phyloP scores from a whole-genome alignment of 306 rosid genomes.

The Clitoria ternatea region DNA sequence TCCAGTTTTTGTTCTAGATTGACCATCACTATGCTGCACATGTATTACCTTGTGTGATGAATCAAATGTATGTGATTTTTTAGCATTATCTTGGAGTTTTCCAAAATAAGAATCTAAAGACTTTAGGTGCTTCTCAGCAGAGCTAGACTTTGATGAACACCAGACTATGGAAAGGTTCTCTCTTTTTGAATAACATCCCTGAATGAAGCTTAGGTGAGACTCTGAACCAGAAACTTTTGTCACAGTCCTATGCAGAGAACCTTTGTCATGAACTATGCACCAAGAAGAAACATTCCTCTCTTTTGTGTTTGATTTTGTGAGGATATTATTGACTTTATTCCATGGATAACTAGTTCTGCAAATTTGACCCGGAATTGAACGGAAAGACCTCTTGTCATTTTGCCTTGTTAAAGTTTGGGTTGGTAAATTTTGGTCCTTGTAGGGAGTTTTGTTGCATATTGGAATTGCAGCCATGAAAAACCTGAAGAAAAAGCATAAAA shows the following conservation, averaged over 20 bases:
- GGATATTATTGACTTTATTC: neutral
- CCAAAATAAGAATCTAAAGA: conserved; percentile 62
- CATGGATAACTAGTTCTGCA: conserved; percentile 10
- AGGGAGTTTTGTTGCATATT: conserved; percentile 36
- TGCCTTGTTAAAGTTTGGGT: conserved; percentile 10
- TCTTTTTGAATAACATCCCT: conserved; percentile 24
- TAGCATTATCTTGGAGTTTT: conserved; percentile 45
- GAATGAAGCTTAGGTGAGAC: conserved; percentile 21
- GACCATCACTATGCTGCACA: conserved; percentile 21
- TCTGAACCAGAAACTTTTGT: conserved; percentile 8
- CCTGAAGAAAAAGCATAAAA: conserved; percentile 29
- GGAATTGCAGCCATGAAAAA: conserved; percentile 56
- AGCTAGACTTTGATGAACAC: conserved; percentile 35
- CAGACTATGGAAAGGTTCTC: conserved; percentile 5
- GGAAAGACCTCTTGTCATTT: conserved; percentile 23
- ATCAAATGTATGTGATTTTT: conserved; percentile 18
- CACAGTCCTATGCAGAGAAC: neutral
- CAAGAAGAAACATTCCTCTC: conserved; percentile 1
- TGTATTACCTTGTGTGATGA: conserved; percentile 29
- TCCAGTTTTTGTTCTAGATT: conserved; percentile 36
- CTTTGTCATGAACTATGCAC: conserved; percentile 16
- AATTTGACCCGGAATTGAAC: conserved; percentile 7
- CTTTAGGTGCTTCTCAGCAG: conserved; percentile 49
- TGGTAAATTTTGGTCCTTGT: conserved; percentile 32
- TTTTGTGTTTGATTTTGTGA: conserved; percentile 3